These are phyloP conservation scores for Voacanga thouarsii DNA, from an alignment of 257 asterid species.

Conservation along the genomic window DNA sequence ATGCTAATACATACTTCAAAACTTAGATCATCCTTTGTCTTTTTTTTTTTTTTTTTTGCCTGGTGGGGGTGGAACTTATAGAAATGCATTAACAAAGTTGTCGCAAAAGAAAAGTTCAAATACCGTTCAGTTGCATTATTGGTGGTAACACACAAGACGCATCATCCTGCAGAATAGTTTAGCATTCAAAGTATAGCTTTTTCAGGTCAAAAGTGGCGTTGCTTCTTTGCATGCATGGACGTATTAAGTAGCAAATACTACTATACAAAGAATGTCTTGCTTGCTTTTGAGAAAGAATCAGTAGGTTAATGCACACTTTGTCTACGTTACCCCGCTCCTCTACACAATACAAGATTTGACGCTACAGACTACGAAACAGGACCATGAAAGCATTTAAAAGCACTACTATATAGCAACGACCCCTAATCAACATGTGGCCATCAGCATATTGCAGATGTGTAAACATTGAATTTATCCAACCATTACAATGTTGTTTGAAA, in stretches of 20 bases:
- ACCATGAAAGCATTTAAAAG: no score
- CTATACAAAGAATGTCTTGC: neutral
- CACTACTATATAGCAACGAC: no score
- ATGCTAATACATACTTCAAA: no score
- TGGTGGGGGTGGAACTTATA: no score
- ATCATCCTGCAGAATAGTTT: neutral
- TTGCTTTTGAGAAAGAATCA: constrained; percentile 6
- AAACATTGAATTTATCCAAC: no score
- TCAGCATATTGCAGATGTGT: no score
- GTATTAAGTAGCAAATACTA: neutral
- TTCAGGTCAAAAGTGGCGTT: constrained; percentile 9
- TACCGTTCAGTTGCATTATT: neutral
- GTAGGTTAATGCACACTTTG: neutral
- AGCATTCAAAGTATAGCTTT: constrained; percentile 10
- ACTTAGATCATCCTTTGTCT: no score
- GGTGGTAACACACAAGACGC: neutral
- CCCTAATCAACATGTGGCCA: no score
- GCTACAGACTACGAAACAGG: no score
- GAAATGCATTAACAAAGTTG: no score
- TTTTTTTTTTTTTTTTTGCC: no score
- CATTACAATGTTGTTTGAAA: no score
- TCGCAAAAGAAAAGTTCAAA: neutral
- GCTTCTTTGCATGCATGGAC: constrained; percentile 11
- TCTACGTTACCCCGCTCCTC: neutral
- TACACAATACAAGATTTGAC: neutral